These are phyloP conservation scores for Ascochyta clinopodiicola DNA, from an alignment of 2,329 filamentous ascomycete genomes.

Conservation along the genomic window DNA sequence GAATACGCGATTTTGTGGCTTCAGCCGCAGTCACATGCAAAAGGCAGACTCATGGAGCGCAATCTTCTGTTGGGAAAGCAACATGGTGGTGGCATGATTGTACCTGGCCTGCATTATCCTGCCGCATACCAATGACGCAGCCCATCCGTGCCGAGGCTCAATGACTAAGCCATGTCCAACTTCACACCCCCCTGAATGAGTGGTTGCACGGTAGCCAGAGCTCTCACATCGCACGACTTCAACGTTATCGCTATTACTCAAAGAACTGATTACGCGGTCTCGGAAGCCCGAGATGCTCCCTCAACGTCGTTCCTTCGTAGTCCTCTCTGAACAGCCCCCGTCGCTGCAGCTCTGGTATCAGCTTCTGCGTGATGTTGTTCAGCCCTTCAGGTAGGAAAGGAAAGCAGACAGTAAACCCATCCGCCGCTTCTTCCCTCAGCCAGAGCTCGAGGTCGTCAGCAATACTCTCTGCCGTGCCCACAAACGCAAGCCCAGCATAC, in stretches of 20 bases:
- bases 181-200: too few species aligned
- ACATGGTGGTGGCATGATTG: slow-evolving; percentile 5
- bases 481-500: slow-evolving; percentile 67
- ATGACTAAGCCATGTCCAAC: not conserved
- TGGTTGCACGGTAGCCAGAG: too few species aligned
- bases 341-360: slow-evolving; percentile 33
- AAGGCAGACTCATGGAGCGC: slow-evolving; percentile 1
- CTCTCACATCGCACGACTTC: too few species aligned
- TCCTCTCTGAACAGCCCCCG: slow-evolving; percentile 51
- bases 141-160: not conserved
- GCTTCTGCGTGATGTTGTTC: slow-evolving; percentile 29
- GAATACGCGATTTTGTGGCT: not conserved
- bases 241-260: not conserved
- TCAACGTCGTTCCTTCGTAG: slow-evolving; percentile 60
- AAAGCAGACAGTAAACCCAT: slow-evolving; percentile 71
- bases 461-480: slow-evolving; percentile 63
- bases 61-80: not conserved
- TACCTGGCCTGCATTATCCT: not conserved
- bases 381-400: slow-evolving; percentile 29
- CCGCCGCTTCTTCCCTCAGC: slow-evolving; percentile 70
- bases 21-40: slow-evolving; percentile 12
- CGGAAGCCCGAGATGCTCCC: slow-evolving; percentile 62
- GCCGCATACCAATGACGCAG: slow-evolving; percentile 7
- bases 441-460: slow-evolving; percentile 71
- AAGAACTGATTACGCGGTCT: slow-evolving; percentile 55